Base-by-base conservation (phyloP, 371 early-diverging fungal species). In the Mortierella polycephala region DNA sequence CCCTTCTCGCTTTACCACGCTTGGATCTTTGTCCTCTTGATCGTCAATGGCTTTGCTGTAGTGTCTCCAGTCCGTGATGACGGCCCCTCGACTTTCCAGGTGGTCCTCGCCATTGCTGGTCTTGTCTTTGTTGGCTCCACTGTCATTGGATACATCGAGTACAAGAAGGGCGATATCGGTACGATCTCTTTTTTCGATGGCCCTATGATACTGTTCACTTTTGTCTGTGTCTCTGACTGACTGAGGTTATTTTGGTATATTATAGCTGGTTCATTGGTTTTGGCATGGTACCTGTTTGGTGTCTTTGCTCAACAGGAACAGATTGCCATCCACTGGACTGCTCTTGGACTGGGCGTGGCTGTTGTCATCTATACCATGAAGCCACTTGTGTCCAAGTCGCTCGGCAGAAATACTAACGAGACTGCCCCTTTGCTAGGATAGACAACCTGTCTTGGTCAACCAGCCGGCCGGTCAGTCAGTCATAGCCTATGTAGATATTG, bases 1-100 rank as follows among this genome's bases (percentile, higher is more conserved):
- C 93, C 93, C 62, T 88, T 93, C 85, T 90, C 91, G 49, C 80
- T 93, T 53, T 91, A 87, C 85, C 91, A 93, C 84, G 90, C 88
- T 44, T 90, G 90, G 89, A 84, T 89, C 52, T 85, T 87, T 54
- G 89, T 88, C 70, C 79, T 89, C 67, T 75, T 84, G 69, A 85
- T 89, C 59, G 58, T 91, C 76, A 90, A 88, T 76, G 67, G 84
- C 64, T 87, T 91, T 76, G 90, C 90, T 64, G 87, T 85, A 62
- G 85, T 91, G 75, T 85, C 89, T 39, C 73, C 76, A 37, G 47
- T 59, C 37, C 56, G 72, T 2, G 85, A 85, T 20, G 82, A 85
- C 20, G 86, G 85, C 6, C 89, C 90, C 56, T 69, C 71, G 51
- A 60, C 86, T 61, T 82, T 86, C 68, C 81, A 86, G 61, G 76